These are phyloP conservation scores for Ehretia macrophylla DNA, from an alignment of 257 asterid species.

Conservation along the genomic window DNA sequence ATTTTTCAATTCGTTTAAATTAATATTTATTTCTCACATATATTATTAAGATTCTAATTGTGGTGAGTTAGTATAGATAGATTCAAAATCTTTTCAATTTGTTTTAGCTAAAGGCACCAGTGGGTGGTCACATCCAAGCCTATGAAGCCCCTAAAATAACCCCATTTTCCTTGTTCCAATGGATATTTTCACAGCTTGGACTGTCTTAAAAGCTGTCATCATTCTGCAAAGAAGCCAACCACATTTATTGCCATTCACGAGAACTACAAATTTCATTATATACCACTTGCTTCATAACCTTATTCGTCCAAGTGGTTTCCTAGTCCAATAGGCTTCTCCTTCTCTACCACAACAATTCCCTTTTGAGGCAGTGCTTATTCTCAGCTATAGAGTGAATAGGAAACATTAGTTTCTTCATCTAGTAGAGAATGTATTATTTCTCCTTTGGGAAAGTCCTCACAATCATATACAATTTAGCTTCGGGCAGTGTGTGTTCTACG, in stretches of 20 bases:
- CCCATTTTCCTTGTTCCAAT: conserved; percentile 12
- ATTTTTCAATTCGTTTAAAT: no score
- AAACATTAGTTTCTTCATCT: conserved; percentile 14
- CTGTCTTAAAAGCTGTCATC: background rate
- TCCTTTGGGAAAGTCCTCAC: conserved; percentile 22
- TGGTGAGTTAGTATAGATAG: no score
- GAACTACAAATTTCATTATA: conserved; percentile 14
- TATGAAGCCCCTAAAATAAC: background rate
- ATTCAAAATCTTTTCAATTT: no score
- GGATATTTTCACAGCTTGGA: conserved; percentile 14
- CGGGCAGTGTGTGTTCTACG: no score
- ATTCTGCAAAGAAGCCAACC: background rate
- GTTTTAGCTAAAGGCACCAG: conserved; percentile 1
- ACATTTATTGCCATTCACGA: background rate
- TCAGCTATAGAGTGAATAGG: conserved; percentile 3
- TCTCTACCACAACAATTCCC: conserved; percentile 1
- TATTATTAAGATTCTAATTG: no score
- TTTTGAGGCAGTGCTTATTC: conserved; percentile 5
- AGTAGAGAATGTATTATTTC: conserved; percentile 26
- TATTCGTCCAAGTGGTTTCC: no score
- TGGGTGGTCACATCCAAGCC: conserved; percentile 9
- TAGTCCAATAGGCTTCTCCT: no score
- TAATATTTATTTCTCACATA: no score
- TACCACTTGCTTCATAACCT: conserved; percentile 14
- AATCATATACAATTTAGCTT: conserved; percentile 10